Percentiles rank a stretch among this genome's conserved stretches.
Conservation (phyloP, 768 basidiomycete species). For the Collybiopsis confluens region DNA sequence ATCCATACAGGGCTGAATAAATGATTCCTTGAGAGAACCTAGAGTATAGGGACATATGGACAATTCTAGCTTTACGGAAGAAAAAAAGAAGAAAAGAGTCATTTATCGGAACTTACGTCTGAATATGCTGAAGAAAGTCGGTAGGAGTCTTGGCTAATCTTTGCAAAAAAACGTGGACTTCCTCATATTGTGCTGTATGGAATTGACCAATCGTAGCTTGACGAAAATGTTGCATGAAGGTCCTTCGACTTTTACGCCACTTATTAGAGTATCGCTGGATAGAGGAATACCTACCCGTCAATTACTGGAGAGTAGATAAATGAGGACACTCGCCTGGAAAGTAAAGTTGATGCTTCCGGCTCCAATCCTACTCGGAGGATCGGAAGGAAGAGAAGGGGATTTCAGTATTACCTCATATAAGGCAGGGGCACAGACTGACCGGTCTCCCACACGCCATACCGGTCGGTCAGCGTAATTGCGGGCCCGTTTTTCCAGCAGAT, state of each 20-base stretch:
- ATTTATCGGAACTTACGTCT: background rate
- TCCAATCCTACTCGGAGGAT: too few relatives aligned
- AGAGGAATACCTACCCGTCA: too few relatives aligned
- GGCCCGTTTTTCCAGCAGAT: too few relatives aligned
- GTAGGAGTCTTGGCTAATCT: background rate
- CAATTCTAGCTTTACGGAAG: background rate
- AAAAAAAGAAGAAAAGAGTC: too few relatives aligned
- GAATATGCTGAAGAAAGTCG: background rate
- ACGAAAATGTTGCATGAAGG: background rate
- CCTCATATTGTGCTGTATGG: background rate
- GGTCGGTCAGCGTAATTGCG: too few relatives aligned
- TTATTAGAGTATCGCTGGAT: background rate
- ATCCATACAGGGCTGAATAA: background rate
- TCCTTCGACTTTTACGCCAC: background rate
- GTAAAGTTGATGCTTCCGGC: too few relatives aligned
- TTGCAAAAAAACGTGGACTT: background rate
- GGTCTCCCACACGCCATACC: too few relatives aligned
- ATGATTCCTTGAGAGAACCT: background rate
- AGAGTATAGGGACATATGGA: background rate
- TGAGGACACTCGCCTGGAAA: too few relatives aligned
- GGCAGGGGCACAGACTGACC: too few relatives aligned
- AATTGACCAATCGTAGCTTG: background rate
- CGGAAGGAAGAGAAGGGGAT: too few relatives aligned
- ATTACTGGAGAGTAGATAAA: too few relatives aligned
- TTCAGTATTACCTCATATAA: too few relatives aligned